Conservation (phyloP, 345 rosid genomes). For the Cochlearia excelsa region DNA sequence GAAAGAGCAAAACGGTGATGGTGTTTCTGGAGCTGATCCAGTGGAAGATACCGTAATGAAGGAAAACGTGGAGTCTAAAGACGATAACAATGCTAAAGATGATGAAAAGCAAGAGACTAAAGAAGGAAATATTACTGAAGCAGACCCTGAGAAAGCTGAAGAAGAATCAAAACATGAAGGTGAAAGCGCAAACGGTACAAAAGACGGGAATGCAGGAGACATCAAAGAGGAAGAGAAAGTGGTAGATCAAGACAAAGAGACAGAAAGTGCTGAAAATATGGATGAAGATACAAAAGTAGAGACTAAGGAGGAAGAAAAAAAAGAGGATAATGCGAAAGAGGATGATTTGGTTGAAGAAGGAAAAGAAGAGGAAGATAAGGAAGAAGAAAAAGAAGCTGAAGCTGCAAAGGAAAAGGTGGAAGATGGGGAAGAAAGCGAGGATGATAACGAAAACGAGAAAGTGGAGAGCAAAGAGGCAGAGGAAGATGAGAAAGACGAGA, state of each 20-base stretch:
- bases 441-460: constrained; percentile 43
- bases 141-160: too few species aligned
- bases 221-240: constrained; percentile 20
- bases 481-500: too few species aligned
- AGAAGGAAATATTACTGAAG: too few species aligned
- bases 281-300: constrained; percentile 1
- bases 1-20: constrained; percentile 36
- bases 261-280: constrained; percentile 10
- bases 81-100: too few species aligned
- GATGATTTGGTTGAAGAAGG: constrained; percentile 30
- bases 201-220: too few species aligned
- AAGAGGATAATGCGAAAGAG: constrained; percentile 2
- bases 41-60: constrained; percentile 20
- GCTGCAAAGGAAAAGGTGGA: constrained; percentile 11
- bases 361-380: constrained; percentile 9
- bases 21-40: constrained; percentile 29
- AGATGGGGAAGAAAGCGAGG: constrained; percentile 31
- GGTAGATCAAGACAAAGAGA: constrained; percentile 24
- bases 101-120: too few species aligned
- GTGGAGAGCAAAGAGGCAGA: constrained; percentile 14
- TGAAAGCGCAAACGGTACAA: too few species aligned
- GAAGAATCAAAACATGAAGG: too few species aligned
- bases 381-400: constrained; percentile 20
- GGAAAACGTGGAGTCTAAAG: too few species aligned
- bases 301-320: not conserved